Evolutionary conservation across 106 monocot species (phyloP).

Genomic region (Dioscorea alata): DNA sequence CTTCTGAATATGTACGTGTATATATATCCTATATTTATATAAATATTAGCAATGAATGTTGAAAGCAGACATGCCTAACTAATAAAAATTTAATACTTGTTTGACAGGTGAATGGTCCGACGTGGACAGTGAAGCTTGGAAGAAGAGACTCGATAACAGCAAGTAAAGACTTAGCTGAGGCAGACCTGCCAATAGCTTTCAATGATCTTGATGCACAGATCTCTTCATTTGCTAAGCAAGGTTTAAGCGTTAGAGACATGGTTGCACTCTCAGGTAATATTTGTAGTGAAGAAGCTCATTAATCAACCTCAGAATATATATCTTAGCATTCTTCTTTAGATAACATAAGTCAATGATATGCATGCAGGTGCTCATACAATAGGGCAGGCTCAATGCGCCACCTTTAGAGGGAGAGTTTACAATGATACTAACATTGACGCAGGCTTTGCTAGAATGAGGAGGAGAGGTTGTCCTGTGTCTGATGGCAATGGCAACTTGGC

Average conservation of each 20-base stretch:
- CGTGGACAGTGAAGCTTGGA: constrained; percentile 26
- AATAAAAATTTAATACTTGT: neutral
- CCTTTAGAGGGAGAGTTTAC: constrained; percentile 24
- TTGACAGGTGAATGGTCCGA: constrained; percentile 21
- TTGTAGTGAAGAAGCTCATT: neutral
- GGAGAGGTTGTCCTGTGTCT: constrained; percentile 5
- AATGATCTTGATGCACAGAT: constrained; percentile 11
- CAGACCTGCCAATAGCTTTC: constrained; percentile 4
- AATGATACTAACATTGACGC: constrained; percentile 27
- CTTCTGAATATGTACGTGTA: neutral
- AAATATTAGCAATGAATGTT: neutral
- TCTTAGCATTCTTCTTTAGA: neutral
- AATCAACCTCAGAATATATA: neutral
- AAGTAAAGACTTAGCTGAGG: constrained; percentile 1
- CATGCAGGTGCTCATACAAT: constrained; percentile 26
- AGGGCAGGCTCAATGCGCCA: constrained; percentile 26
- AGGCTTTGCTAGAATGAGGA: constrained; percentile 5
- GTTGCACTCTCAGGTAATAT: constrained; percentile 24
- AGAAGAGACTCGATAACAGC: constrained; percentile 26
- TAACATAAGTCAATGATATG: neutral
- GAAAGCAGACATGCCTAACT: neutral
- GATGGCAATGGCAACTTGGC: constrained; percentile 9
- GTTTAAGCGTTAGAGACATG: constrained; percentile 19
- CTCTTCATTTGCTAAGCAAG: constrained; percentile 1
- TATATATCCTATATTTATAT: no score